These are phyloP conservation scores for Arthrobotrys sinensis DNA, from an alignment of 2,329 filamentous ascomycete species.

Conservation along the genomic window DNA sequence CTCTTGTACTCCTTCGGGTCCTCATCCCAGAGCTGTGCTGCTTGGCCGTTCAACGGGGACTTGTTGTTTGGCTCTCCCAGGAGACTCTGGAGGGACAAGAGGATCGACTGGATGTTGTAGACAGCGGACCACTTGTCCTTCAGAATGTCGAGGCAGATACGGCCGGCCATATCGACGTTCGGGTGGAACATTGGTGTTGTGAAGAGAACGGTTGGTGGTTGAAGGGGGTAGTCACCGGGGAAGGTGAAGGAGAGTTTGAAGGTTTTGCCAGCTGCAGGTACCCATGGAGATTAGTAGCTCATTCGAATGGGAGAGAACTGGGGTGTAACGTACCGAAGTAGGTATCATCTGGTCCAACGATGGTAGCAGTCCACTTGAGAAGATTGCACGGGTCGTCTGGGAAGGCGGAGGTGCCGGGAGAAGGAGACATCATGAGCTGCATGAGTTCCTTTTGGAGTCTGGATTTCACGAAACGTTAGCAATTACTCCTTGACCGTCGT, in stretches of 20 bases:
- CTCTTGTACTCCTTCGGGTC: conserved; percentile 89
- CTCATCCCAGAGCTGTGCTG: conserved; percentile 94
- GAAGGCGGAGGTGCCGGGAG: conserved; percentile 94
- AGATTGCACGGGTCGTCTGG: conserved; percentile 91
- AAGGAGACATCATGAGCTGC: conserved; percentile 96
- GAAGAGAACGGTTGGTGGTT: conserved; percentile 91
- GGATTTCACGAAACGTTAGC: not conserved
- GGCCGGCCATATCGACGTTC: conserved; percentile 96
- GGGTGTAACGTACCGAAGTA: conserved; percentile 51
- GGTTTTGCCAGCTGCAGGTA: conserved; percentile 75
- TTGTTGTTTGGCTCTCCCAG: conserved; percentile 98
- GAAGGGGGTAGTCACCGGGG: conserved; percentile 92
- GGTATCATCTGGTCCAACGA: conserved; percentile 84
- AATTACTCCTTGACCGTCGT: not conserved
- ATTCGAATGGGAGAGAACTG: not conserved
- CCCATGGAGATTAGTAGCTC: conserved; percentile 13
- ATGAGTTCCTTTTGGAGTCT: conserved; percentile 98
- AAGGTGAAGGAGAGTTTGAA: conserved; percentile 95
- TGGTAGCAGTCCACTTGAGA: conserved; percentile 92
- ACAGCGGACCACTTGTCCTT: conserved; percentile 98
- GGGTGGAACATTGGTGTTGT: conserved; percentile 99
- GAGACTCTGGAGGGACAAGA: conserved; percentile 93
- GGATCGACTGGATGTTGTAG: conserved; percentile 94
- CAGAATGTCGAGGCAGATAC: conserved; percentile 97
- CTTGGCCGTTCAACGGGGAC: conserved; percentile 94